phyloP scores from a whole-genome alignment of 2,329 filamentous ascomycete species.

The Botrytis galanthina region DNA sequence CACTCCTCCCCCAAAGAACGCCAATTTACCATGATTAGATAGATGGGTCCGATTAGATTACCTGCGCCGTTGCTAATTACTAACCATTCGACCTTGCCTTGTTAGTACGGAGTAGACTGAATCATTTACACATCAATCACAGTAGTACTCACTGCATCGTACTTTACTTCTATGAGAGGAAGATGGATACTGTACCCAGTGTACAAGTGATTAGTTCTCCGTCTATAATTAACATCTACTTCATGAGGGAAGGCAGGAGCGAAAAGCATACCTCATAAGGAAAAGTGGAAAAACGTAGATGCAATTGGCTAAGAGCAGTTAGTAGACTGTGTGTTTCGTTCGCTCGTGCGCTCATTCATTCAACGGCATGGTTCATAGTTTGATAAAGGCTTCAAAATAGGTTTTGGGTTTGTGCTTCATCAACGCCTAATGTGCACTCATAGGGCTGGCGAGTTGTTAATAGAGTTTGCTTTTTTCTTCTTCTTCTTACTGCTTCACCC shows the following conservation, averaged over 20 bases:
- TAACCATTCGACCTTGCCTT: background rate
- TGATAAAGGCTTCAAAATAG: conserved; percentile 10
- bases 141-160: background rate
- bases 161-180: background rate
- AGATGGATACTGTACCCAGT: background rate
- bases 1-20: background rate
- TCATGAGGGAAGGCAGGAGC: background rate
- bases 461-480: background rate
- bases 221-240: conserved; percentile 1
- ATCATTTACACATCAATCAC: background rate
- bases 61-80: background rate
- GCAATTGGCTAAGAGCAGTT: background rate
- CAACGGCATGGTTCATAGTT: conserved; percentile 13
- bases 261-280: conserved; percentile 12
- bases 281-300: background rate
- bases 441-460: conserved; percentile 9
- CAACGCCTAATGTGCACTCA: conserved; percentile 2
- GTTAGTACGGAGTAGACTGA: background rate
- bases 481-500: background rate
- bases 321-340: background rate
- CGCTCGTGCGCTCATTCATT: background rate
- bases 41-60: background rate
- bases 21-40: background rate
- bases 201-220: background rate
- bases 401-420: background rate